Evolutionary conservation across 495 filamentous ascomycete genomes (phyloP), one percentile per base, ranked within the genome.

Genomic region (Penicillium fimorum): DNA sequence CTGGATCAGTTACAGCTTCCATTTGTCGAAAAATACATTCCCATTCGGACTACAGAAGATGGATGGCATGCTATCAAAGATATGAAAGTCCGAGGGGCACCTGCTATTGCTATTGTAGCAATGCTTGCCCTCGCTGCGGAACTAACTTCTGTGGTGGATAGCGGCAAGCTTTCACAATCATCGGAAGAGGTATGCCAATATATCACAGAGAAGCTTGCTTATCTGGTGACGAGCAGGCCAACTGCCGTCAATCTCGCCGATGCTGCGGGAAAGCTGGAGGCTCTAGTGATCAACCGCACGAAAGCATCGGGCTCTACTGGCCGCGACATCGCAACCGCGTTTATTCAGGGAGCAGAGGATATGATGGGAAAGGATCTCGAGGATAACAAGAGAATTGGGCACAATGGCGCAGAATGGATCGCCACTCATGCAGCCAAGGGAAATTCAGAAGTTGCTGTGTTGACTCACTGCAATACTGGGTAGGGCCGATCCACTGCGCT

Each of bases 381-480:
- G 46, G 92, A 93, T 64, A 98, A 98, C 70, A 81, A 86, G 61
- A 81, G 76, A 9, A 97, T 98, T 66, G 94, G 94, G 41, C 76
- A 82, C 54, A 77, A 87, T 63, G 94, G 94, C 11, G 90, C 91
- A 4, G 82, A 85, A 60, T 98, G 93, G 90, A 85, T 98, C 33
- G 67, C 80, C 48, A 68, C 73, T 18, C 75, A 85, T 59, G 70
- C 74, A 40, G 63, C 59, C 50, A 50, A 62, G 47, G 70, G 44
- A 38, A 60, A 47, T 52, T 32, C 76, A 69, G 45, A 78, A 76
- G 66, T 78, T 85, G 87, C 86, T 10, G 86, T 97, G 30, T 69
- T 98, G 59, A 98, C 94, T 22, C 94, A 98, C 73, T 98, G 94
- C 74, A 98, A 98, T 70, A 97, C 94, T 3, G 95, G 94, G 82